Conservation (phyloP, 2,329 filamentous ascomycete genomes). For the Fulvia fulva region DNA sequence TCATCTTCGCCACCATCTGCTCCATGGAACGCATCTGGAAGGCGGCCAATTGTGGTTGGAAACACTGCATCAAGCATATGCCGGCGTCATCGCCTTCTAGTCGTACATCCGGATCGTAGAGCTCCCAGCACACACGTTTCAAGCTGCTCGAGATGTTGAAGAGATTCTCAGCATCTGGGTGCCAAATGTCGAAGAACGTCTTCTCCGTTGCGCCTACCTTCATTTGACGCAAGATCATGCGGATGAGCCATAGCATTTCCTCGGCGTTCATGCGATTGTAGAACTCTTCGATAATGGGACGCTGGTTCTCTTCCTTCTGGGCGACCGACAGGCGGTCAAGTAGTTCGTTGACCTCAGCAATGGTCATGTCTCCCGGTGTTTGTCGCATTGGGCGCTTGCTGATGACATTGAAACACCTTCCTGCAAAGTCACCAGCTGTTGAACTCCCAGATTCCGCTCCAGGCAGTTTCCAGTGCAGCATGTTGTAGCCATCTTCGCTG, state of each 20-base stretch:
- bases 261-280: conserved; percentile 90
- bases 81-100: conserved; percentile 72
- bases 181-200: conserved; percentile 70
- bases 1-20: conserved; percentile 68
- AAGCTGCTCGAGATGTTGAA: conserved; percentile 92
- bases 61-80: conserved; percentile 85
- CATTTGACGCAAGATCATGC: conserved; percentile 82
- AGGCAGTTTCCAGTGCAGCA: conserved; percentile 90
- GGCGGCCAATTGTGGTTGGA: conserved; percentile 90
- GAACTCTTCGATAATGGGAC: conserved; percentile 76
- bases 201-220: conserved; percentile 76
- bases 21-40: conserved; percentile 83
- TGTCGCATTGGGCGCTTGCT: conserved; percentile 76
- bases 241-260: conserved; percentile 90
- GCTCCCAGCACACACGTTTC: conserved; percentile 88
- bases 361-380: conserved; percentile 71
- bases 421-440: conserved; percentile 86
- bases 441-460: conserved; percentile 60
- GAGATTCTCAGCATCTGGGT: conserved; percentile 50
- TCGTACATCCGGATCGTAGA: conserved; percentile 68
- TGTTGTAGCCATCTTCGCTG: conserved; percentile 79
- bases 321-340: conserved; percentile 74
- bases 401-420: conserved; percentile 80
- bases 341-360: conserved; percentile 83
- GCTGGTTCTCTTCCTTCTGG: conserved; percentile 76